Base-by-base conservation (phyloP, 1,284 basidiomycete species). In the Irpex sp. region DNA sequence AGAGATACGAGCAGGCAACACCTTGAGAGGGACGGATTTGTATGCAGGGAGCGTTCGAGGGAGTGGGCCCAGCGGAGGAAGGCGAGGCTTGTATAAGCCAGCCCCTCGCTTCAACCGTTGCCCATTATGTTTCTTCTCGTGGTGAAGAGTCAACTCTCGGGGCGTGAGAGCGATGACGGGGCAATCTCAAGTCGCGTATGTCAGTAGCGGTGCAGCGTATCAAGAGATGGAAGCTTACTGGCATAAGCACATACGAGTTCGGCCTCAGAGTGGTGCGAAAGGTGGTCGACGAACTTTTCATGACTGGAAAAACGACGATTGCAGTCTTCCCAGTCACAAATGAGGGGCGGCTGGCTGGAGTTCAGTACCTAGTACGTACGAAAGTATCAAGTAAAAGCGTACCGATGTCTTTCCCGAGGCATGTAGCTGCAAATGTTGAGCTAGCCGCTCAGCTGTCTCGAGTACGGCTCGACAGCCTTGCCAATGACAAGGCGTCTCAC, bases 401-500 rank as follows among this genome's bases (percentile, higher is more conserved):
- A 78, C 77, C 71, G 71, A 65, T 60, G 69, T 70, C 49, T 71
- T 70, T 55, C 77, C 76, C 6, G 65, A 61, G 44, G 73, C 76
- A 72, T 91, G 89, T 38, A 68, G 67, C 59, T 75, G 77, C 40
- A 87, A 71, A 75, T 91, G 89, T 19, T 73, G 70, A 47, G 80
- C 72, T 60, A 90, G 72, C 59, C 76, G 77, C 56, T 79, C 75
- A 3, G 77, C 75, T 52, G 83, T 85, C 68, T 87, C 88, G 68
- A 89, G 70, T 19, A 84, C 68, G 56, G 77, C 78, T 62, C 77
- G 75, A 71, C 89, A 92, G 38, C 78, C 77, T 61, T 72, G 73
- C 89, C 90, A 92, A 66, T 76, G 77, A 74, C 89, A 92, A 11
- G 70, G 75, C 44, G 76, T 73, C 64, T 78, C 77, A 62, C 76